These are phyloP conservation scores for Setaria italica DNA, from an alignment of 202 grass and related monocot species.

Conservation along the genomic window DNA sequence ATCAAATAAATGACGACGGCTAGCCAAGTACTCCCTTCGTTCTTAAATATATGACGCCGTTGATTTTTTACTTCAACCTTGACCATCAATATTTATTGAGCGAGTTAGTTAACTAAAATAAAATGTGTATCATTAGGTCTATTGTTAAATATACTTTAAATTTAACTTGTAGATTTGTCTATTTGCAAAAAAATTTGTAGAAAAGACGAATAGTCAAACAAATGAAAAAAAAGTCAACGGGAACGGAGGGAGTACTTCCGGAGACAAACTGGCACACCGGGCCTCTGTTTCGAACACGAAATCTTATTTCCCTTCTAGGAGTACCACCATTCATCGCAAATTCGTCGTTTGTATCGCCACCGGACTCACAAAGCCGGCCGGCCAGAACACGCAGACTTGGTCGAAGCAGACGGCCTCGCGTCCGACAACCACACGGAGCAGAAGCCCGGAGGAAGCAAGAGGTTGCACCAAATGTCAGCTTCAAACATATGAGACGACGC, in stretches of 20 bases:
- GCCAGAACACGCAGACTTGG: not conserved
- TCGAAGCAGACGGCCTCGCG: not conserved
- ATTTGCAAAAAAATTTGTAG: too few relatives aligned
- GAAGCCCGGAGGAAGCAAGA: not conserved
- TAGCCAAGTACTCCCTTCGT: too few relatives aligned
- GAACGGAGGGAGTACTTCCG: not conserved
- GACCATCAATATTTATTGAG: too few relatives aligned
- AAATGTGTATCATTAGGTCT: too few relatives aligned
- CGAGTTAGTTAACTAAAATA: too few relatives aligned
- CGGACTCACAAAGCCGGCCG: not conserved
- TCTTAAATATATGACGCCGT: too few relatives aligned
- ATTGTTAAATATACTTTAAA: too few relatives aligned
- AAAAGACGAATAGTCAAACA: too few relatives aligned
- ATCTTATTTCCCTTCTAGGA: not conserved
- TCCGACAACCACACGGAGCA: not conserved
- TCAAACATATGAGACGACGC: not conserved
- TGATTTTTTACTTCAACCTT: too few relatives aligned
- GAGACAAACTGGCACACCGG: not conserved
- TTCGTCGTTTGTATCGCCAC: too few relatives aligned
- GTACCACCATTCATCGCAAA: not conserved
- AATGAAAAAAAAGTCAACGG: too few relatives aligned
- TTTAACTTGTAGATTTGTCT: too few relatives aligned
- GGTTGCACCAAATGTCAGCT: not conserved
- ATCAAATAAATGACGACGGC: not conserved
- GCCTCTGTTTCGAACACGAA: not conserved